A percentile compares a stretch with the other conserved stretches of the same genome.
These are phyloP conservation scores for Eleusine indica DNA, from an alignment of 176 grass and related monocot genomes.

Conservation along the genomic window DNA sequence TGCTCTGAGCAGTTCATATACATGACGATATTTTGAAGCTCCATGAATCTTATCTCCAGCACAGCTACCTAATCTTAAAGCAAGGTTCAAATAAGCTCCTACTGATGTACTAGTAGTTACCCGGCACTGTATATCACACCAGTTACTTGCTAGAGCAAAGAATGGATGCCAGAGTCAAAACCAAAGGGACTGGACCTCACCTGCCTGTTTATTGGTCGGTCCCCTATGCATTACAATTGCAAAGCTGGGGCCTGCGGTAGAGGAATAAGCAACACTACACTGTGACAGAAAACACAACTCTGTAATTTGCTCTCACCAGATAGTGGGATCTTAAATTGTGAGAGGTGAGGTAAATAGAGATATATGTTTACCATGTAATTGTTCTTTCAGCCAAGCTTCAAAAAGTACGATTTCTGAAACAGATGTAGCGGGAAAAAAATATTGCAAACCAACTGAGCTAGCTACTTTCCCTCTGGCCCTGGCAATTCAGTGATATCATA, in stretches of 20 bases:
- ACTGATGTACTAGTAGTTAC: not conserved
- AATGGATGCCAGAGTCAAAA: not conserved
- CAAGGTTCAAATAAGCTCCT: not conserved
- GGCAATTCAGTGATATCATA: slow-evolving; percentile 3
- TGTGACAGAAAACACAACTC: not conserved
- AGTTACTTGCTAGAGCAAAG: no score
- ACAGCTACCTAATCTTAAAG: not conserved
- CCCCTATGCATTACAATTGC: not conserved
- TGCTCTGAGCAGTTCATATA: no score
- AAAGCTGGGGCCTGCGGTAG: not conserved
- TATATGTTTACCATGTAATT: not conserved
- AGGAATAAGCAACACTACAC: not conserved
- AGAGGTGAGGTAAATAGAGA: no score
- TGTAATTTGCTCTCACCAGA: not conserved
- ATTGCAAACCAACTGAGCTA: not conserved
- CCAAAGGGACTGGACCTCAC: not conserved
- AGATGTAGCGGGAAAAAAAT: not conserved
- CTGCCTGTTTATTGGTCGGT: not conserved
- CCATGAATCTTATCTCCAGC: not conserved
- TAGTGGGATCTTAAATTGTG: no score
- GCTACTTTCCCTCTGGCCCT: not conserved
- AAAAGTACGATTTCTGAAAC: not conserved
- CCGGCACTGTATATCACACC: not conserved
- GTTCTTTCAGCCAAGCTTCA: not conserved
- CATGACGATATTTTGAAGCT: no score